Conservation (phyloP, 169 alveolate species). For the Toxoplasma gondii region DNA sequence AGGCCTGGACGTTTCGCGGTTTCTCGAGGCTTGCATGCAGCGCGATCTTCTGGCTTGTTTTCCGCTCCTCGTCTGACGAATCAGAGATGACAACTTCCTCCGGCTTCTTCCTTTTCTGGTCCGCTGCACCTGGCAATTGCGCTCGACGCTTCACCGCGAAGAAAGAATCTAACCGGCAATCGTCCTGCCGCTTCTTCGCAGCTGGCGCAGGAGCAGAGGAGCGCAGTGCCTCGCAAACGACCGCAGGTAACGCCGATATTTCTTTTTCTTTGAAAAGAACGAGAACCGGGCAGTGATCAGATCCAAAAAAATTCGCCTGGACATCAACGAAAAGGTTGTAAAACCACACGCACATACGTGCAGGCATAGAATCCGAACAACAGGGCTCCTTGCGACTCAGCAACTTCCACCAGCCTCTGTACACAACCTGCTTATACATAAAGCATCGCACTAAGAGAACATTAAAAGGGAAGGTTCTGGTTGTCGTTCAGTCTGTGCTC, state of each 20-base stretch:
- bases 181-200: neutral
- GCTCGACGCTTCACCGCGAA: neutral
- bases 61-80: neutral
- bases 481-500: too few relatives aligned
- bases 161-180: neutral
- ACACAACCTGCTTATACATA: too few relatives aligned
- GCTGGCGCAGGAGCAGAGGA: neutral
- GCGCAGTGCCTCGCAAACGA: neutral
- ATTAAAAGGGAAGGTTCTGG: too few relatives aligned
- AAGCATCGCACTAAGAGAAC: too few relatives aligned
- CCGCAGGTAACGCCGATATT: neutral
- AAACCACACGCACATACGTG: neutral
- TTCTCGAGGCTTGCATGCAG: too few relatives aligned
- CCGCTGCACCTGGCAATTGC: neutral
- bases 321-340: neutral
- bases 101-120: neutral
- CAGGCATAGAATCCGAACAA: too few relatives aligned
- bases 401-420: too few relatives aligned
- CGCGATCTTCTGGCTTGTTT: too few relatives aligned
- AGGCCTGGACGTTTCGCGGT: too few relatives aligned
- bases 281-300: constrained; percentile 58
- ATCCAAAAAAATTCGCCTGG: constrained; percentile 58
- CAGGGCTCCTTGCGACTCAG: too few relatives aligned
- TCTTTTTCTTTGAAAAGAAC: constrained; percentile 34
- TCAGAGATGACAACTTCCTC: neutral